These are phyloP conservation scores for Exophiala xenobiotica DNA, from an alignment of 2,329 filamentous ascomycete genomes.

Conservation along the genomic window DNA sequence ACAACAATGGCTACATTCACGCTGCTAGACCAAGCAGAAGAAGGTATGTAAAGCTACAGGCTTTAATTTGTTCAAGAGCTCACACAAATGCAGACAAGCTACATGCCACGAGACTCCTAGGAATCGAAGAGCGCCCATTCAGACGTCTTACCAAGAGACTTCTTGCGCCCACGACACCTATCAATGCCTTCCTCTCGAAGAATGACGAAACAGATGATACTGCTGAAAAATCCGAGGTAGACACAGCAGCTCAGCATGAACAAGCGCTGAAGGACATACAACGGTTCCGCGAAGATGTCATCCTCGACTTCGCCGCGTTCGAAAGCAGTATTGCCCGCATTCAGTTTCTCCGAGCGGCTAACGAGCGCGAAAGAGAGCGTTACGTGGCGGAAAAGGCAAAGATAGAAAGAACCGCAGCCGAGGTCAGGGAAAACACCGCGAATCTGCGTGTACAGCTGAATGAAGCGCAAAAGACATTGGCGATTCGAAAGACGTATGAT, in stretches of 20 bases:
- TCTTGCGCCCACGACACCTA: constrained; percentile 64
- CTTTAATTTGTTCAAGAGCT: not conserved
- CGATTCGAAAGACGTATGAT: constrained; percentile 81
- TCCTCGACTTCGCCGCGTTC: constrained; percentile 84
- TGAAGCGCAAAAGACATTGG: constrained; percentile 70
- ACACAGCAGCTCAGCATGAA: constrained; percentile 38
- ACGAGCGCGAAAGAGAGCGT: constrained; percentile 76
- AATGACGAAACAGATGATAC: constrained; percentile 56
- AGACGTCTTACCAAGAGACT: constrained; percentile 83
- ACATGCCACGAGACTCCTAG: constrained; percentile 81
- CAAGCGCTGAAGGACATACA: constrained; percentile 48
- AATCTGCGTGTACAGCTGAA: constrained; percentile 73
- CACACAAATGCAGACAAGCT: constrained; percentile 62
- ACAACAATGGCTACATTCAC: constrained; percentile 58
- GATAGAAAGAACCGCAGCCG: constrained; percentile 75
- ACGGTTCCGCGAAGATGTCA: constrained; percentile 78
- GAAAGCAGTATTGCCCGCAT: constrained; percentile 77
- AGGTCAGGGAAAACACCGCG: constrained; percentile 72
- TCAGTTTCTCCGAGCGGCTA: constrained; percentile 81
- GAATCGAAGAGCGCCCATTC: constrained; percentile 90
- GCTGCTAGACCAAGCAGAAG: constrained; percentile 71
- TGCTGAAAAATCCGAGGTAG: constrained; percentile 43
- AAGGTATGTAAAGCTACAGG: constrained; percentile 45
- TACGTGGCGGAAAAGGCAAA: constrained; percentile 78
- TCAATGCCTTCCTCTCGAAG: constrained; percentile 43